Conservation (phyloP, 805 yeast genomes). For the Saccharomycopsis synnaedendra region DNA sequence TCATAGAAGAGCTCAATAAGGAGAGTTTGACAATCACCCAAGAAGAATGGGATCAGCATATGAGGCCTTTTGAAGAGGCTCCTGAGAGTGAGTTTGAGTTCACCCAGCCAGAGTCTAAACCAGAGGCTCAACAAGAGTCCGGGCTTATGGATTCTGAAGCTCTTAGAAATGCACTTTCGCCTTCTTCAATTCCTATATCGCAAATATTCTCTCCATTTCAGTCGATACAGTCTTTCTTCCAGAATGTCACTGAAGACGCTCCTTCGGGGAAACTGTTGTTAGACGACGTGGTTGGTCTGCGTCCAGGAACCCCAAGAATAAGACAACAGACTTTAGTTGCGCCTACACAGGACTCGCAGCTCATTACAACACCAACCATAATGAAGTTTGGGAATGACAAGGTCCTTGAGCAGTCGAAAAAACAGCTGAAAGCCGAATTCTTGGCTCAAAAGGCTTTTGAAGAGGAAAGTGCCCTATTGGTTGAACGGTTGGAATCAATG, state of each 20-base stretch:
- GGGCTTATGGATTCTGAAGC: neutral
- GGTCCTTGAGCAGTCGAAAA: constrained; percentile 21
- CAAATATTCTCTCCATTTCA: constrained; percentile 15
- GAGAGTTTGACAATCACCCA: constrained; percentile 50
- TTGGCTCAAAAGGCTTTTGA: constrained; percentile 28
- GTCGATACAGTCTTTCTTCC: constrained; percentile 14
- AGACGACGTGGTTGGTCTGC: constrained; percentile 3
- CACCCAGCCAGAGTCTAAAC: neutral
- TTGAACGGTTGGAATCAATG: constrained; percentile 46
- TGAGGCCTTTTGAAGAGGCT: constrained; percentile 26
- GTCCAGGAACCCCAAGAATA: neutral
- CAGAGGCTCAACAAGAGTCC: neutral
- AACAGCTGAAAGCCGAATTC: constrained; percentile 26
- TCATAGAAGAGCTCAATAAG: constrained; percentile 49
- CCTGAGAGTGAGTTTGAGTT: constrained; percentile 3
- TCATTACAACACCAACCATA: constrained; percentile 8
- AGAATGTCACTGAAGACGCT: neutral
- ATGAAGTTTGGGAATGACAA: constrained; percentile 17
- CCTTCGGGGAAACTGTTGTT: neutral
- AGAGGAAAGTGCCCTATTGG: constrained; percentile 34
- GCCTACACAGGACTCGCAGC: constrained; percentile 8
- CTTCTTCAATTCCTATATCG: constrained; percentile 1
- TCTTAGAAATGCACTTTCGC: neutral
- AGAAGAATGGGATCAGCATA: constrained; percentile 45
- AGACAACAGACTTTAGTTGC: constrained; percentile 5